phyloP scores from a whole-genome alignment of 768 basidiomycete genomes.

The Clavulina sp. region DNA sequence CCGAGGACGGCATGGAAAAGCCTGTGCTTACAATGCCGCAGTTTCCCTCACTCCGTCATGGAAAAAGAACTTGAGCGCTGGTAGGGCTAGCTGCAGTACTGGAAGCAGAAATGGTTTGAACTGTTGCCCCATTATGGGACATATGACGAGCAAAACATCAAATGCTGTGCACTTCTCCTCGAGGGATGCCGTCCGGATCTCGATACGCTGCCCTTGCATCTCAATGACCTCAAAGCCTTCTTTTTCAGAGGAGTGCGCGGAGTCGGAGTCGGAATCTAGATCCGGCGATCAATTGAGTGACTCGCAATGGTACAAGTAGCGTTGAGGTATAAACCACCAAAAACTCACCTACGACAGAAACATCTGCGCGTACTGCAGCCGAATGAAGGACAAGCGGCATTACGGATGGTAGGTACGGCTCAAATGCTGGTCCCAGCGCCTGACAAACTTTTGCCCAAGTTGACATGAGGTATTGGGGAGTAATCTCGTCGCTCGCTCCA shows the following conservation, averaged over 20 bases:
- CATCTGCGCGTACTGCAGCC: slow-evolving; percentile 65
- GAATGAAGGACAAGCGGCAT: slow-evolving; percentile 63
- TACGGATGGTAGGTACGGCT: slow-evolving; percentile 68
- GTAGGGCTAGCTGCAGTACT: slow-evolving; percentile 52
- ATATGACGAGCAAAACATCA: slow-evolving; percentile 70
- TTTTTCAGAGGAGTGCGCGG: slow-evolving; percentile 36
- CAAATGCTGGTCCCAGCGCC: slow-evolving; percentile 68
- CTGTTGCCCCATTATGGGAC: slow-evolving; percentile 42
- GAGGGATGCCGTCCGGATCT: slow-evolving; percentile 61
- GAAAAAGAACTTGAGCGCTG: slow-evolving; percentile 56
- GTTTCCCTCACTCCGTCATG: slow-evolving; percentile 76
- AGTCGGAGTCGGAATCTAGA: slow-evolving; percentile 28
- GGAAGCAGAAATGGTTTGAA: slow-evolving; percentile 62
- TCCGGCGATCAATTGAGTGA: neutral
- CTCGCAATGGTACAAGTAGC: neutral
- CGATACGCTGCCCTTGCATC: slow-evolving; percentile 60
- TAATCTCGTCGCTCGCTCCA: slow-evolving; percentile 45
- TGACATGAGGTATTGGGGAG: slow-evolving; percentile 52
- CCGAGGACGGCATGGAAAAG: neutral
- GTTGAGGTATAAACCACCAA: slow-evolving; percentile 28
- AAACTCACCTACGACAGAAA: slow-evolving; percentile 51
- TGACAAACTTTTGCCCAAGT: slow-evolving; percentile 86
- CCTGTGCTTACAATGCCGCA: slow-evolving; percentile 39
- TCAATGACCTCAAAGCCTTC: slow-evolving; percentile 68
- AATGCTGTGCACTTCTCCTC: slow-evolving; percentile 77